Percentiles rank a stretch among this genome's conserved stretches.
Evolutionary conservation across 2,329 filamentous ascomycete genomes (phyloP).

Genomic region (Phialemonium atrogriseum): DNA sequence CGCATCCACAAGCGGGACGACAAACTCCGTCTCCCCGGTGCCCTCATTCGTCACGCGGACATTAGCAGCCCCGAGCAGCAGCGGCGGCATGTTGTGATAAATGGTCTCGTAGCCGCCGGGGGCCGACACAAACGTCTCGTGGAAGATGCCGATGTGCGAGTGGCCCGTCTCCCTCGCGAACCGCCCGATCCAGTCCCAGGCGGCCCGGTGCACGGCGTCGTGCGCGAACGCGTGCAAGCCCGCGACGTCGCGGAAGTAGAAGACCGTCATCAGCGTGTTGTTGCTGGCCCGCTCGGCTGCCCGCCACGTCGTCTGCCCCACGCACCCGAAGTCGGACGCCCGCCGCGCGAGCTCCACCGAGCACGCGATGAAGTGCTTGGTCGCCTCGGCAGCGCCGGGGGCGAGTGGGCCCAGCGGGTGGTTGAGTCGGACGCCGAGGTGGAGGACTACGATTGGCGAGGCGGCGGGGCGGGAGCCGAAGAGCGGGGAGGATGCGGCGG

Average conservation of each 20-base stretch:
- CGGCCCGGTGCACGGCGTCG: slow-evolving; percentile 34
- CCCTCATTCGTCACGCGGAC: slow-evolving; percentile 13
- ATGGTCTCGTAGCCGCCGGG: slow-evolving; percentile 40
- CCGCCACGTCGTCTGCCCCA: slow-evolving; percentile 33
- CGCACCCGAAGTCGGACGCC: slow-evolving; percentile 36
- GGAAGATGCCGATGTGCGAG: slow-evolving; percentile 39
- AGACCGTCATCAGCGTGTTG: slow-evolving; percentile 30
- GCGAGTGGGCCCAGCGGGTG: slow-evolving; percentile 40
- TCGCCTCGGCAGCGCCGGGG: slow-evolving; percentile 32
- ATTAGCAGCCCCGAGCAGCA: slow-evolving; percentile 23
- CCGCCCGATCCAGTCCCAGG: slow-evolving; percentile 40
- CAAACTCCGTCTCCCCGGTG: slow-evolving; percentile 19
- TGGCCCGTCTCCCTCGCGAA: slow-evolving; percentile 16
- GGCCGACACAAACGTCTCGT: slow-evolving; percentile 43
- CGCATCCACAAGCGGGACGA: slow-evolving; percentile 24
- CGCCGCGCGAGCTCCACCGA: slow-evolving; percentile 22
- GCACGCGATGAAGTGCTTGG: slow-evolving; percentile 29
- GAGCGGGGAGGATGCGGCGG: slow-evolving; percentile 9
- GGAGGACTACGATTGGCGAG: slow-evolving; percentile 30
- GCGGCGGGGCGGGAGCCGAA: slow-evolving; percentile 19
- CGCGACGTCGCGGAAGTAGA: slow-evolving; percentile 42
- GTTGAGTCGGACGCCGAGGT: slow-evolving; percentile 35
- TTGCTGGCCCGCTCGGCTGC: slow-evolving; percentile 24
- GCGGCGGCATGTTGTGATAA: slow-evolving; percentile 35
- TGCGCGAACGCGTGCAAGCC: slow-evolving; percentile 45